Evolutionary conservation across 345 rosid genomes (phyloP), one percentile per base, ranked within the genome.

Genomic region (Ceriops tagal): DNA sequence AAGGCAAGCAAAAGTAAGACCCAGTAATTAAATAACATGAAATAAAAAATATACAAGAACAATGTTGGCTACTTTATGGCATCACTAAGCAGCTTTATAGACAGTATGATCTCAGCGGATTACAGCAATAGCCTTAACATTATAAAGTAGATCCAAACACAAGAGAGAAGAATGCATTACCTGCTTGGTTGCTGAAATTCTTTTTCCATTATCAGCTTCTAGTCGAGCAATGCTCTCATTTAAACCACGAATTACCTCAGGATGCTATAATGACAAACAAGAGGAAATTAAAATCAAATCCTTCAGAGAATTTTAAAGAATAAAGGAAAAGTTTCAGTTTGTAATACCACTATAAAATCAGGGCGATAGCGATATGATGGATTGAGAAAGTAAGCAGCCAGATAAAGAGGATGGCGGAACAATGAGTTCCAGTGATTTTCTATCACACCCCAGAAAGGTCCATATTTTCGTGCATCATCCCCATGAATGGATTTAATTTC

Each of bases 351-450:
- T 64, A 82, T 58, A 75, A 89, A 88, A 82, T 93, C 97, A 47
- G 83, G 81, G 66, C 81, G 86, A 70, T 88, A 93, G 61, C 89
- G 87, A 62, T 84, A 83, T n/a, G 90, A 83, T 6, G 96, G 98
- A 77, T 91, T 93, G 75, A 93, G 86, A 80, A 89, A 91, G 81
- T 89, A 91, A 46, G 98, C 95, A 75, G 97, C 96, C 65, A 87
- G 84, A 69, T 87, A 82, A 59, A 93, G 92, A 20, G 98, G 98
- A 69, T 93, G 97, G 71, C 78, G 90, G 77, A 87, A 83, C 81
- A 87, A 82, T 49, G 88, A 71, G 81, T 80, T 87, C 91, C 91
- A 88, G 43, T 85, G 86, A 72, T 64, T 80, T 70, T 91, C 98
- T 27, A 93, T 88, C 66, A 85, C 92, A 53, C 81, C 84, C 90